A percentile compares a stretch with the other conserved stretches of the same genome.
phyloP scores from a whole-genome alignment of 768 basidiomycete species.

The Sistotremastrum suecicum region DNA sequence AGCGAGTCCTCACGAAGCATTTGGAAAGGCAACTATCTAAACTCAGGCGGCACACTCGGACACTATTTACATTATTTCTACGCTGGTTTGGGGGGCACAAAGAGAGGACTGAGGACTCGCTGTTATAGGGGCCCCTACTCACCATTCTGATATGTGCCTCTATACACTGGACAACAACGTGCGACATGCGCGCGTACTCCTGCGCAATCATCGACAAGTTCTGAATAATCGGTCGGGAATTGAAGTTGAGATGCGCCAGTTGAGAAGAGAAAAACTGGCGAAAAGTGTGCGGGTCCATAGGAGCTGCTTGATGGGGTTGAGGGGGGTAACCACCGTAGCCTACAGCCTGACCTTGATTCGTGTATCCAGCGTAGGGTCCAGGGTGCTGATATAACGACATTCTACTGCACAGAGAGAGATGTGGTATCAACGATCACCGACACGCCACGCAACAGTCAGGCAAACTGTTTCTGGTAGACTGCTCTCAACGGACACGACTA shows the following conservation, averaged over 20 bases:
- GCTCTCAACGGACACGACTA: too few species aligned
- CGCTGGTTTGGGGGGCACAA: too few species aligned
- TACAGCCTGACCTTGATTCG: neutral
- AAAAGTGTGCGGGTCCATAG: constrained; percentile 52
- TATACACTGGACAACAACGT: constrained; percentile 68
- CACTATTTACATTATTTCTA: neutral
- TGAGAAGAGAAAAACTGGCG: constrained; percentile 65
- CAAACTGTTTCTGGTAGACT: too few species aligned
- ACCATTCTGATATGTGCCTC: constrained; percentile 80
- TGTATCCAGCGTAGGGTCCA: neutral
- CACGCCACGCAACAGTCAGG: too few species aligned
- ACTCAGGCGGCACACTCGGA: neutral
- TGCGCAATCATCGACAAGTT: constrained; percentile 84
- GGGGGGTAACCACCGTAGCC: constrained; percentile 27
- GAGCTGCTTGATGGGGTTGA: constrained; percentile 15
- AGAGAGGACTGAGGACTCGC: too few species aligned
- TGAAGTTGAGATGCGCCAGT: constrained; percentile 75
- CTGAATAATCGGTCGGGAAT: constrained; percentile 92
- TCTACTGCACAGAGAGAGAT: neutral
- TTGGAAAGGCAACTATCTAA: too few species aligned
- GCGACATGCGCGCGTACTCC: constrained; percentile 65
- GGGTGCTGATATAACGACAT: constrained; percentile 6
- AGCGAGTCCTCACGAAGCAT: too few species aligned
- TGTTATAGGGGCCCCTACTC: constrained; percentile 30
- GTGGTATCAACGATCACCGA: too few species aligned